Evolutionary conservation across 2,329 filamentous ascomycete species (phyloP).

Genomic region (Bipolaris victoriae): DNA sequence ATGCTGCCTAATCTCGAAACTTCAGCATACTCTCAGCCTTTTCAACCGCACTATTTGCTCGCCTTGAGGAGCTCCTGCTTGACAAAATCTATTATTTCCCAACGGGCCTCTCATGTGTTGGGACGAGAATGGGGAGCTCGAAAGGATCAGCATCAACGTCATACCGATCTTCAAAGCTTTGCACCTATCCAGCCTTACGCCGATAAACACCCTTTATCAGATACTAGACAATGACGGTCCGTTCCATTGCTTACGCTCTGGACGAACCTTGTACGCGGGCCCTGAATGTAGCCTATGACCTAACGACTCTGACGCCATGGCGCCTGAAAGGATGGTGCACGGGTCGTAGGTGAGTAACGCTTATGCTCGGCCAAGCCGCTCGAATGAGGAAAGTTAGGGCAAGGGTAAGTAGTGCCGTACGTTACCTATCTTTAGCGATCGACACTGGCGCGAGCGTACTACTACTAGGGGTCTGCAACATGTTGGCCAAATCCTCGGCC

Average conservation of each 20-base stretch:
- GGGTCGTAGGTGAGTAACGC: constrained; percentile 11
- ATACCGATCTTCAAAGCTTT: background rate
- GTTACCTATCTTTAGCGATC: constrained; percentile 13
- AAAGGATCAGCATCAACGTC: background rate
- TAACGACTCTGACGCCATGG: constrained; percentile 13
- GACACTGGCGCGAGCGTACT: background rate
- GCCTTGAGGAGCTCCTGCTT: background rate
- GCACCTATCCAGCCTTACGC: background rate
- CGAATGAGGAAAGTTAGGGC: constrained; percentile 6
- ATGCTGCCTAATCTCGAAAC: background rate
- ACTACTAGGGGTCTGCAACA: constrained; percentile 10
- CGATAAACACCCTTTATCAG: background rate
- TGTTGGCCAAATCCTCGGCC: background rate
- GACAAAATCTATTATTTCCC: background rate
- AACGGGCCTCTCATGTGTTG: background rate
- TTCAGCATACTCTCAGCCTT: background rate
- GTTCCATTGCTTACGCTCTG: background rate
- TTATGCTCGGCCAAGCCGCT: constrained; percentile 9
- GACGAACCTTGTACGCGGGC: background rate
- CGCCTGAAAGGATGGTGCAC: constrained; percentile 17
- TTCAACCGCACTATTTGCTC: background rate
- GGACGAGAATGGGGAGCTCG: background rate
- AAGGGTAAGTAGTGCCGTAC: background rate
- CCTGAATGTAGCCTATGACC: background rate
- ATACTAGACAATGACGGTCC: constrained; percentile 5